phyloP scores from a whole-genome alignment of 129 eudicot genomes.

The Arctium lappa region DNA sequence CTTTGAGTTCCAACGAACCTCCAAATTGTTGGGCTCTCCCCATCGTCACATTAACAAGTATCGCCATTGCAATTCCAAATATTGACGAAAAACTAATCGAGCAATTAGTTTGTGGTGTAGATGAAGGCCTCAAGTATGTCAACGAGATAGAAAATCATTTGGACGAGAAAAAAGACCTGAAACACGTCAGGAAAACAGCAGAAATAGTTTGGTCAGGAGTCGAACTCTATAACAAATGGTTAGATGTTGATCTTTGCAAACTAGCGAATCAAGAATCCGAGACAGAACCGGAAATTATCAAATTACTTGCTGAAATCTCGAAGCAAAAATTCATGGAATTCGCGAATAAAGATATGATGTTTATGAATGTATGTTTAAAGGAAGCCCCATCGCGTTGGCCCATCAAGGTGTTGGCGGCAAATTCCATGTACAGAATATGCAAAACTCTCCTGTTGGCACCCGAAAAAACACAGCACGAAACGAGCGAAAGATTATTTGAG shows the following conservation, averaged over 20 bases:
- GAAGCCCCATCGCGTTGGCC: constrained; percentile 64
- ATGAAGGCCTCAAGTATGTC: constrained; percentile 52
- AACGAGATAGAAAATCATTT: constrained; percentile 40
- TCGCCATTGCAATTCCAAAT: constrained; percentile 52
- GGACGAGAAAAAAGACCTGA: constrained; percentile 28
- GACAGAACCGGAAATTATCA: constrained; percentile 30
- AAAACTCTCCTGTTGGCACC: constrained; percentile 38
- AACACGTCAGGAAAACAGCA: constrained; percentile 53
- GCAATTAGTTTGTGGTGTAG: constrained; percentile 40
- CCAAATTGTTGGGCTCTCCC: constrained; percentile 90
- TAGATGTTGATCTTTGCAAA: constrained; percentile 55
- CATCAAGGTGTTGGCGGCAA: constrained; percentile 50
- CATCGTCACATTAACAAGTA: constrained; percentile 63
- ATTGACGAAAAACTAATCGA: constrained; percentile 25
- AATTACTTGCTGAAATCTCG: constrained; percentile 39
- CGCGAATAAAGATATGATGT: constrained; percentile 18
- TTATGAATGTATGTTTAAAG: constrained; percentile 29
- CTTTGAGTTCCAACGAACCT: constrained; percentile 43
- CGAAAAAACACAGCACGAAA: constrained; percentile 9
- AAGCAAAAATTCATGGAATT: constrained; percentile 44
- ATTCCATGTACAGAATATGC: constrained; percentile 69
- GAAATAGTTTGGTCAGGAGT: constrained; percentile 64
- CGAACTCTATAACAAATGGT: constrained; percentile 65
- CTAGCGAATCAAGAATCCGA: constrained; percentile 26
- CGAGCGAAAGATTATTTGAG: constrained; percentile 35